A percentile compares a stretch with the other conserved stretches of the same genome.
phyloP scores from a whole-genome alignment of 2,329 filamentous ascomycete genomes.

The Zymoseptoria crescenta region DNA sequence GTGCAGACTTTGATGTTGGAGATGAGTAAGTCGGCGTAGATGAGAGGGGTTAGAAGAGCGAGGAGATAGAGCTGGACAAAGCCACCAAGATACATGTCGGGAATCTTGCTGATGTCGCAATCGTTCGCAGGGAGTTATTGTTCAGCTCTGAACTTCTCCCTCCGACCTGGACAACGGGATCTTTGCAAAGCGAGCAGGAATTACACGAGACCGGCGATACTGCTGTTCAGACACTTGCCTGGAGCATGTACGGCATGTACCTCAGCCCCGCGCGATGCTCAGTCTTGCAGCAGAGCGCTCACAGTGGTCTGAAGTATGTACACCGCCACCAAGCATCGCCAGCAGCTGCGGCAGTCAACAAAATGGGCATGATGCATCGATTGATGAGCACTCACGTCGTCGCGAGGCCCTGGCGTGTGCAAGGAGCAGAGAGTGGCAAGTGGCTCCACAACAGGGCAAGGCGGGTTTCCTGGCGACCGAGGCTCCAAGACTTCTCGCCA shows the following conservation, averaged over 20 bases:
- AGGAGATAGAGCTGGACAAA: neutral
- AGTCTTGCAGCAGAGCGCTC: neutral
- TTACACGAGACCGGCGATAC: neutral
- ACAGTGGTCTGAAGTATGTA: neutral
- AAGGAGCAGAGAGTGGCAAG: no score
- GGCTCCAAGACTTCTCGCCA: neutral
- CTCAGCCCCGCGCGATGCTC: neutral
- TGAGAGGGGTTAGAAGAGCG: constrained; percentile 1
- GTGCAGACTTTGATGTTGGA: constrained; percentile 20
- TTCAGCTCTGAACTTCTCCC: neutral
- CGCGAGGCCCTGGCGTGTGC: no score
- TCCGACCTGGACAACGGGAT: neutral
- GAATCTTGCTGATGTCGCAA: neutral
- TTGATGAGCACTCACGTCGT: no score
- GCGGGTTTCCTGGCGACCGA: neutral
- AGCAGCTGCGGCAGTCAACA: neutral
- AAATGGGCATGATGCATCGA: neutral
- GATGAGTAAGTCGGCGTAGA: constrained; percentile 16
- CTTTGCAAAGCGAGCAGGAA: neutral
- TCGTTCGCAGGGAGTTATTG: no score
- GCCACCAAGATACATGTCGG: neutral
- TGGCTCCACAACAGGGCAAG: no score
- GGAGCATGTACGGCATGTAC: neutral
- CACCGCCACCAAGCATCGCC: neutral
- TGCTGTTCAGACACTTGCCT: neutral